A percentile compares a stretch with the other conserved stretches of the same genome.
These are phyloP conservation scores for Piloderma croceum DNA, from an alignment of 768 basidiomycete genomes.

Conservation along the genomic window DNA sequence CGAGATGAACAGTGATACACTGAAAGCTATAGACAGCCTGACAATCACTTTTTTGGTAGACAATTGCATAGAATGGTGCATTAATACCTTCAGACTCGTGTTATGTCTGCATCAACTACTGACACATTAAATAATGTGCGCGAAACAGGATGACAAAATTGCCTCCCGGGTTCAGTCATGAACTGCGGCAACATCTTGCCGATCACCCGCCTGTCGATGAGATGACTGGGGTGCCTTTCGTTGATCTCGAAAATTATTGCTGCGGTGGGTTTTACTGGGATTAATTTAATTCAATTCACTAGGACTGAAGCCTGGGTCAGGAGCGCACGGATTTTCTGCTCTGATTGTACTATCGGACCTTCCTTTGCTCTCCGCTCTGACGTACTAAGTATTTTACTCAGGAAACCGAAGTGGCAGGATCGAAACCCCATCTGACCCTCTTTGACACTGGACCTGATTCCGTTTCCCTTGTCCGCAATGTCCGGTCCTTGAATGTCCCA, in stretches of 20 bases:
- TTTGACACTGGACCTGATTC: constrained; percentile 86
- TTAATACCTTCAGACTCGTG: background rate
- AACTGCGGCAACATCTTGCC: constrained; percentile 56
- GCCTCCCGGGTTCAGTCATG: constrained; percentile 73
- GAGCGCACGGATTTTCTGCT: constrained; percentile 82
- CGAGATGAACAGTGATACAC: background rate
- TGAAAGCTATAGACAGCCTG: constrained; percentile 32
- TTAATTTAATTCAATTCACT: background rate
- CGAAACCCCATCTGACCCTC: constrained; percentile 47
- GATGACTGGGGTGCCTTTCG: constrained; percentile 50
- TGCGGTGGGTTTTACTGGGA: constrained; percentile 46
- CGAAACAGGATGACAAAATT: constrained; percentile 66
- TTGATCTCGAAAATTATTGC: constrained; percentile 70
- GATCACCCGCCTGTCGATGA: constrained; percentile 27
- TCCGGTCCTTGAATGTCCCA: constrained; percentile 51
- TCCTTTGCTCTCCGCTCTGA: background rate
- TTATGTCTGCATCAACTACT: background rate
- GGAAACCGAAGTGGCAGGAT: constrained; percentile 52
- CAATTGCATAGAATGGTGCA: constrained; percentile 74
- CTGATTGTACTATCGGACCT: constrained; percentile 50
- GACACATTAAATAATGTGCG: background rate
- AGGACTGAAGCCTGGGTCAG: constrained; percentile 24
- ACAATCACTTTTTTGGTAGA: constrained; percentile 67
- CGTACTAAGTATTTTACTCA: constrained; percentile 17
- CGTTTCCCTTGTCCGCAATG: constrained; percentile 67